Percentiles rank a stretch among this genome's conserved stretches.
phyloP scores from a whole-genome alignment of 2,329 filamentous ascomycete genomes.

The Arthrobotrys pseudoclavata region DNA sequence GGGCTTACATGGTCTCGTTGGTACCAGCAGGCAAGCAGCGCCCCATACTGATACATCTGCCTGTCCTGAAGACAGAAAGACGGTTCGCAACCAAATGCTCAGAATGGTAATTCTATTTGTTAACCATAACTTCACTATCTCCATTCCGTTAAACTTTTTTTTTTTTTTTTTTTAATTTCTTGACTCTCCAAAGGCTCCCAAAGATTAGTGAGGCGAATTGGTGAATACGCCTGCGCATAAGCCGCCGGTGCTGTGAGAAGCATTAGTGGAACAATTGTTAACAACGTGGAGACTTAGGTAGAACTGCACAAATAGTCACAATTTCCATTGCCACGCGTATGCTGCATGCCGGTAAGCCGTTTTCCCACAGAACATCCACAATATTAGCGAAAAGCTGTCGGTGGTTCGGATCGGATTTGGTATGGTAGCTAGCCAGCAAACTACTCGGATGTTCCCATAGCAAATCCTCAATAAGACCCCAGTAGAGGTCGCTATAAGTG shows the following conservation, averaged over 20 bases:
- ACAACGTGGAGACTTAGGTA: constrained; percentile 1
- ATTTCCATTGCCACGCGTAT: constrained; percentile 8
- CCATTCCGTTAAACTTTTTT: neutral
- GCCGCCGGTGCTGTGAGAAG: constrained; percentile 4
- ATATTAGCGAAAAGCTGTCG: constrained; percentile 6
- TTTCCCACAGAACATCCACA: neutral
- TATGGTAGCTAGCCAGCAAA: neutral
- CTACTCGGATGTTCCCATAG: constrained; percentile 3
- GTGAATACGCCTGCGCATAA: constrained; percentile 12
- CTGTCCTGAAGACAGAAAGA: neutral
- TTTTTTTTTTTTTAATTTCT: neutral
- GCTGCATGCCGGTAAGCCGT: constrained; percentile 17
- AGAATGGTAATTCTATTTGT: constrained; percentile 18
- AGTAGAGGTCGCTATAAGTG: constrained; percentile 2
- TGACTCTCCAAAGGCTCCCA: neutral
- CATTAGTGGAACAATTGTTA: neutral
- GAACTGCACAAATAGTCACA: constrained; percentile 14
- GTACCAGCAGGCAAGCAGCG: neutral
- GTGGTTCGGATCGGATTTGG: constrained; percentile 6
- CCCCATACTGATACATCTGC: neutral
- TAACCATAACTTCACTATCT: neutral
- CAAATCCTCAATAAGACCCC: neutral
- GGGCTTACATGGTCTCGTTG: neutral
- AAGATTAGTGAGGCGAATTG: neutral
- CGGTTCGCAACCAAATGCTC: constrained; percentile 40